Conservation (phyloP, 768 basidiomycete species). For the Mycena venus region DNA sequence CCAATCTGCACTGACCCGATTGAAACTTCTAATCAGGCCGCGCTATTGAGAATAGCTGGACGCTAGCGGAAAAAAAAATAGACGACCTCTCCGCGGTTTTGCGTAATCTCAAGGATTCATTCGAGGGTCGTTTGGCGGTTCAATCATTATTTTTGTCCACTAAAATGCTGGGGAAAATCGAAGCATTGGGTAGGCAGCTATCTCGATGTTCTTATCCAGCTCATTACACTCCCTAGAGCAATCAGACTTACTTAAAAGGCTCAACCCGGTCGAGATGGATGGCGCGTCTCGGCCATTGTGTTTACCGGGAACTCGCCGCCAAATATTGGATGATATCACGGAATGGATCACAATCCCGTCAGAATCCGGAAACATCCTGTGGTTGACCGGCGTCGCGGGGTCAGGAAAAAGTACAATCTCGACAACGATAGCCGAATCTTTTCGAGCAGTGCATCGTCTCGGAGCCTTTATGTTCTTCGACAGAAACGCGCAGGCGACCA, state of each 20-base stretch:
- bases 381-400: conserved; percentile 12
- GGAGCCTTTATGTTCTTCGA: conserved; percentile 38
- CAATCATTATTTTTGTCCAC: neutral
- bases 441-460: conserved; percentile 24
- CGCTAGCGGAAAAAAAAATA: neutral
- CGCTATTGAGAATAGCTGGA: neutral
- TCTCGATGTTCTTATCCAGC: neutral
- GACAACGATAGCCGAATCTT: conserved; percentile 29
- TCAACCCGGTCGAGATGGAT: neutral
- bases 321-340: neutral
- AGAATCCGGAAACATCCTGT: neutral
- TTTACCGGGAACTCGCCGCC: neutral
- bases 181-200: neutral
- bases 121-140: neutral
- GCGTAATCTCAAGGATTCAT: neutral
- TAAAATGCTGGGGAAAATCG: neutral
- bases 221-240: neutral
- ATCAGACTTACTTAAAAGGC: neutral
- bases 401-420: conserved; percentile 37
- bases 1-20: neutral
- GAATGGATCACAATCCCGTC: neutral
- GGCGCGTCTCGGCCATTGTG: neutral
- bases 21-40: neutral
- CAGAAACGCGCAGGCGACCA: neutral
- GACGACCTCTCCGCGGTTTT: neutral